These are phyloP conservation scores for Lipomyces lipofer DNA, from an alignment of 805 yeast species.

Conservation along the genomic window DNA sequence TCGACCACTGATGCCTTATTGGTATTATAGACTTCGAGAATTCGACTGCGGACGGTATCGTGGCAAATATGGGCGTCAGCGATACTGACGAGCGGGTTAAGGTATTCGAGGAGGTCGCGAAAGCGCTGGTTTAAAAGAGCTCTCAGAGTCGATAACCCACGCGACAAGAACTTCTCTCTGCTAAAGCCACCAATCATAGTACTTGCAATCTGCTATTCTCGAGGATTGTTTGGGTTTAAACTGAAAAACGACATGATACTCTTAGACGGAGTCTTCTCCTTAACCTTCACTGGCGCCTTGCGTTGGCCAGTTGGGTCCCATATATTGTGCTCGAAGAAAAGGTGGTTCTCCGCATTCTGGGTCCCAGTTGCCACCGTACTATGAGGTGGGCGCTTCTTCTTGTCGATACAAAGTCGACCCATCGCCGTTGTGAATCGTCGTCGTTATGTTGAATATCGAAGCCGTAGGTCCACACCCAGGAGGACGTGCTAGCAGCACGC, in stretches of 20 bases:
- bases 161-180: slow-evolving; percentile 4
- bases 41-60: slow-evolving; percentile 2
- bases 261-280: background rate
- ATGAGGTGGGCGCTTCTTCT: slow-evolving; percentile 1
- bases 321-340: background rate
- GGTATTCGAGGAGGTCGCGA: background rate
- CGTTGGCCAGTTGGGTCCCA: slow-evolving; percentile 3
- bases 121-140: background rate
- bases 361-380: background rate
- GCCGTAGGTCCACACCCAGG: slow-evolving; percentile 1
- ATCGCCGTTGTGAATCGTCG: background rate
- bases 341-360: background rate
- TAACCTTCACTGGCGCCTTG: background rate
- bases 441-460: slow-evolving; percentile 1
- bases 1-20: background rate
- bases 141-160: slow-evolving; percentile 1
- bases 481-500: background rate
- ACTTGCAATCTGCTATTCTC: background rate
- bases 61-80: slow-evolving; percentile 1
- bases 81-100: background rate
- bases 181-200: slow-evolving; percentile 1
- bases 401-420: slow-evolving; percentile 3
- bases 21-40: background rate
- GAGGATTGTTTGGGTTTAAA: background rate
- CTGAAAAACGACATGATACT: background rate